Base-by-base conservation (phyloP, 129 eudicot species). In the Pittosporum tobira region DNA sequence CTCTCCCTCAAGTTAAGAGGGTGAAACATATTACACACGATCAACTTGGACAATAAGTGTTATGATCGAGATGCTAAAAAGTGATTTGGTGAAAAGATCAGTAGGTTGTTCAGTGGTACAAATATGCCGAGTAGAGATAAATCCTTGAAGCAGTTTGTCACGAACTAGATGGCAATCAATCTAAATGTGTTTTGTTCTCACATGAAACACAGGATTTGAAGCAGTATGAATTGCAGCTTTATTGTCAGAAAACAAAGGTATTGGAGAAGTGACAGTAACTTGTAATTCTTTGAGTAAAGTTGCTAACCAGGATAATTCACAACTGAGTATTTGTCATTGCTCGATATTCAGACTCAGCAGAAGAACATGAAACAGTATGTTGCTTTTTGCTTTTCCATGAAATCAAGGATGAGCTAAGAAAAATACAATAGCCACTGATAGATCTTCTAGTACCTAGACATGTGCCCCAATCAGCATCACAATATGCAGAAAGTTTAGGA, bases 311-410 rank as follows among this genome's bases (percentile, higher is more conserved):
- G 49, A n/a, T 22, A 46, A 2, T 24, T 62, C 56, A 45, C 40
- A 14, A 44, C 42, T 5, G 8, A n/a, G 56, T 47, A 20, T 25
- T 24, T 2, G 55, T 5, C 67, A 62, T 62, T 4, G 36, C n/a
- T 5, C 67, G 8, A 42, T 62, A 62, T 20, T 62, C 55, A 2
- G 56, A 37, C 22, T 62, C 43, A 3, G 67, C 54, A 4, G 56
- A 62, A 4, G 40, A 60, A 12, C 23, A 22, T 2, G 51, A 21
- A 20, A 60, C 29, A 5, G 65, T 38, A 7, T 4, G 1, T 19
- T 58, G 63, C 47, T 58, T 58, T 6, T 61, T 61, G 31, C 27
- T 16, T 42, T 40, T 61, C 65, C 65, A 61, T 18, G 65, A 61
- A 21, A 61, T 25, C 34, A 61, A 42, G 4, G 51, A 61, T 5